These are phyloP conservation scores for Huntiella abstrusa DNA, from an alignment of 2,329 filamentous ascomycete genomes.

Conservation along the genomic window DNA sequence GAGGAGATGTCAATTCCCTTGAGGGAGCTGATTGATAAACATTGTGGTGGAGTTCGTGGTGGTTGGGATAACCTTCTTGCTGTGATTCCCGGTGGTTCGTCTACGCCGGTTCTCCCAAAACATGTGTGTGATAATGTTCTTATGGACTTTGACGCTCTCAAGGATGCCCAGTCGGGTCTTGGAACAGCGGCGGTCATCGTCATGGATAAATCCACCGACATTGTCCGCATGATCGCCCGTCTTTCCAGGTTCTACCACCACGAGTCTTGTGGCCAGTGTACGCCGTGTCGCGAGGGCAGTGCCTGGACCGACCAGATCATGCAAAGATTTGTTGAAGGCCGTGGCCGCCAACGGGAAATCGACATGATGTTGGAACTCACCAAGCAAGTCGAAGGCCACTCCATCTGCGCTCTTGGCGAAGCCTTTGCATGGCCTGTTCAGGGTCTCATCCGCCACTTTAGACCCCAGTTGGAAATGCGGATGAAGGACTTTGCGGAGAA, in stretches of 20 bases:
- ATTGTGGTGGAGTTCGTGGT: slow-evolving; percentile 89
- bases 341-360: slow-evolving; percentile 79
- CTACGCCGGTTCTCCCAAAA: slow-evolving; percentile 88
- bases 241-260: slow-evolving; percentile 96
- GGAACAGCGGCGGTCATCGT: slow-evolving; percentile 96
- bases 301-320: slow-evolving; percentile 99
- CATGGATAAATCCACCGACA: slow-evolving; percentile 95
- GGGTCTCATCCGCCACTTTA: slow-evolving; percentile 94
- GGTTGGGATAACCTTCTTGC: slow-evolving; percentile 97
- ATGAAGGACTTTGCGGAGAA: slow-evolving; percentile 65
- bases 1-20: slow-evolving; percentile 99
- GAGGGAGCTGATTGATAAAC: slow-evolving; percentile 89
- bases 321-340: slow-evolving; percentile 82
- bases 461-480: slow-evolving; percentile 81
- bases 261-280: slow-evolving; percentile 96
- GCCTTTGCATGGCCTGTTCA: slow-evolving; percentile 98
- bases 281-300: slow-evolving; percentile 95
- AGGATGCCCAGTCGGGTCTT: slow-evolving; percentile 93
- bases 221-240: slow-evolving; percentile 82
- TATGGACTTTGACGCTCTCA: slow-evolving; percentile 97
- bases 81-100: slow-evolving; percentile 89
- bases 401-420: slow-evolving; percentile 93
- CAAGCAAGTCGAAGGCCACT: slow-evolving; percentile 98
- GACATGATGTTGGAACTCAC: slow-evolving; percentile 99
- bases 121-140: slow-evolving; percentile 78